A percentile compares a stretch with the other conserved stretches of the same genome.
Conservation (phyloP, 371 early-diverging fungal species). For the Syncephalastrum monosporum region DNA sequence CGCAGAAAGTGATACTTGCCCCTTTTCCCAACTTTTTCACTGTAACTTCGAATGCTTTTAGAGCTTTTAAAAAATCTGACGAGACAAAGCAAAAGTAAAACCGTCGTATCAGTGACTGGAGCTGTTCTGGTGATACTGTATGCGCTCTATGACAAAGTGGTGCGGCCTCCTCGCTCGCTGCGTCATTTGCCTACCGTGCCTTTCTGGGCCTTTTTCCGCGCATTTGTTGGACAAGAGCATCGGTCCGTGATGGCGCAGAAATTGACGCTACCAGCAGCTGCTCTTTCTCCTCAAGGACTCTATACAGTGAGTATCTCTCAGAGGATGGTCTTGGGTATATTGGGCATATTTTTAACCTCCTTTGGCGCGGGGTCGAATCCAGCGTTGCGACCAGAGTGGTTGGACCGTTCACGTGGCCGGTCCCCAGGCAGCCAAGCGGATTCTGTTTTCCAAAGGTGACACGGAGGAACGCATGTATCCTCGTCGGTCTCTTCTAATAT, state of each 20-base stretch:
- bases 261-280: background rate
- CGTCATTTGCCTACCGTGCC: slow-evolving; percentile 12
- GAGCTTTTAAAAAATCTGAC: no score
- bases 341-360: background rate
- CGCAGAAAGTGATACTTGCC: no score
- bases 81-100: no score
- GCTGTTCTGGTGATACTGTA: background rate
- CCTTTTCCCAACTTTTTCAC: no score
- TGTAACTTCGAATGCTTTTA: no score
- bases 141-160: slow-evolving; percentile 6
- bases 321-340: background rate
- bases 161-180: slow-evolving; percentile 5
- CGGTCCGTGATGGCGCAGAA: background rate
- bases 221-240: background rate
- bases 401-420: slow-evolving; percentile 10
- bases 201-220: slow-evolving; percentile 1
- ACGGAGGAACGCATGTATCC: no score
- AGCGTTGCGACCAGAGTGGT: slow-evolving; percentile 5
- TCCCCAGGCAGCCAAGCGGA: slow-evolving; percentile 11
- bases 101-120: slow-evolving; percentile 1
- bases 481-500: no score
- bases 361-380: no score
- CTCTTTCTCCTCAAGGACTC: background rate
- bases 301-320: slow-evolving; percentile 1
- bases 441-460: no score